phyloP scores from a whole-genome alignment of 164 flowering plant genomes.

The Aristolochia fimbriata region DNA sequence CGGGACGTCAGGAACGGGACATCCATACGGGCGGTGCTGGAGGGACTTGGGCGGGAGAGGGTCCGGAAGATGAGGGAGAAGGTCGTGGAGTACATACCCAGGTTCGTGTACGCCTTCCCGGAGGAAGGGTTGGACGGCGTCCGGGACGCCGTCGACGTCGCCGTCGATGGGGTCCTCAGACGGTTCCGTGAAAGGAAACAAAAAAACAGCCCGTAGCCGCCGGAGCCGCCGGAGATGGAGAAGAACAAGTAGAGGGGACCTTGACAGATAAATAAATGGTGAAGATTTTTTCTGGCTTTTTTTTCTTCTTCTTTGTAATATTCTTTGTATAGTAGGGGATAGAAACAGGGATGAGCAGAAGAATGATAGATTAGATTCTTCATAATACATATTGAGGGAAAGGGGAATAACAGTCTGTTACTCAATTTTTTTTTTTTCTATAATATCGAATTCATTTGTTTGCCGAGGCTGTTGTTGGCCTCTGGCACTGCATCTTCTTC shows the following conservation, averaged over 20 bases:
- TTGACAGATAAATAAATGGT: background rate
- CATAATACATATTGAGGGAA: too few relatives aligned
- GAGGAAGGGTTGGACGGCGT: constrained; percentile 36
- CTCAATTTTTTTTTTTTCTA: too few relatives aligned
- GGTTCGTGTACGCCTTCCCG: constrained; percentile 50
- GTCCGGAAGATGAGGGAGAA: constrained; percentile 62
- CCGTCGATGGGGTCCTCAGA: constrained; percentile 67
- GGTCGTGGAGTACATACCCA: constrained; percentile 61
- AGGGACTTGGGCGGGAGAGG: constrained; percentile 38
- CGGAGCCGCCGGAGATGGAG: constrained; percentile 20
- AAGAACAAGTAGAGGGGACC: background rate
- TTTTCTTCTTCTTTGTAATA: too few relatives aligned
- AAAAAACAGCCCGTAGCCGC: constrained; percentile 1
- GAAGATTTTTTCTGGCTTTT: background rate
- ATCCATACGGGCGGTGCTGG: constrained; percentile 42
- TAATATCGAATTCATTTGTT: too few relatives aligned
- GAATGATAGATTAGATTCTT: too few relatives aligned
- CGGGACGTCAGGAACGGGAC: constrained; percentile 57
- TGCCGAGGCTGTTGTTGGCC: too few relatives aligned
- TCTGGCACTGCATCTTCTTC: too few relatives aligned
- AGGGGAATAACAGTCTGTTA: too few relatives aligned
- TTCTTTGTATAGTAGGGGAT: too few relatives aligned
- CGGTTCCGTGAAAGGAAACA: constrained; percentile 48
- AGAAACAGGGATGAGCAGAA: too few relatives aligned
- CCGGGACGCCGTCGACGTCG: constrained; percentile 81